Evolutionary conservation across 2,329 filamentous ascomycete species (phyloP).

Genomic region (Pyrenochaeta sp.): DNA sequence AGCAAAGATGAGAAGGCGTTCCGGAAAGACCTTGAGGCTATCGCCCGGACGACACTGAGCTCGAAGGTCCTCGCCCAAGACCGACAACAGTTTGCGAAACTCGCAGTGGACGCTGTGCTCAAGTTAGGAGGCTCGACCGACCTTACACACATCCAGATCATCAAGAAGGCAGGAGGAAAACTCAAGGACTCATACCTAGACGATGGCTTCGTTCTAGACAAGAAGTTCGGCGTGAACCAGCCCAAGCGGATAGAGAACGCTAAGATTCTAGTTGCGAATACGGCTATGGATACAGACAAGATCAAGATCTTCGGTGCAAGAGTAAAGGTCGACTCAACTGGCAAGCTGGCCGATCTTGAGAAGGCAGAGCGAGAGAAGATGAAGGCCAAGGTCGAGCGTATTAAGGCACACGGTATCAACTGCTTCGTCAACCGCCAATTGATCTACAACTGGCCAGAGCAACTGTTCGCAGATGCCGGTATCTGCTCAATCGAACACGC

Average conservation of each 20-base stretch:
- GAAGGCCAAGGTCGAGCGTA: conserved; percentile 98
- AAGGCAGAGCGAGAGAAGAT: conserved; percentile 99
- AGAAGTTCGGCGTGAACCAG: conserved; percentile 99
- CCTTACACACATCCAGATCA: conserved; percentile 97
- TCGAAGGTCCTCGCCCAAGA: conserved; percentile 97
- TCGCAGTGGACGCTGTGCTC: conserved; percentile 91
- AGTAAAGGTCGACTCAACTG: conserved; percentile 95
- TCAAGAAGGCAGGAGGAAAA: conserved; percentile 99
- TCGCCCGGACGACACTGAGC: conserved; percentile 93
- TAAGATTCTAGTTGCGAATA: conserved; percentile 98
- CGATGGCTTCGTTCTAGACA: conserved; percentile 97
- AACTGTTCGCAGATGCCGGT: conserved; percentile 95
- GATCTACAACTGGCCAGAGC: conserved; percentile 99
- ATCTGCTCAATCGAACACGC: conserved; percentile 99
- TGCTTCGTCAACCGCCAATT: conserved; percentile 99
- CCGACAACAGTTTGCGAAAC: conserved; percentile 85
- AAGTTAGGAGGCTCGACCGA: conserved; percentile 90
- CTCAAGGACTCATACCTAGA: conserved; percentile 97
- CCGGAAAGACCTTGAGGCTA: conserved; percentile 86
- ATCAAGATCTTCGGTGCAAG: conserved; percentile 99
- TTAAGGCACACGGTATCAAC: conserved; percentile 99
- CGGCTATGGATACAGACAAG: conserved; percentile 99
- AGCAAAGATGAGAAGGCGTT: conserved; percentile 85
- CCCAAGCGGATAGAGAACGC: conserved; percentile 97
- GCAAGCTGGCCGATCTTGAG: conserved; percentile 96